Evolutionary conservation across 331 rosid species (phyloP), one percentile per base, ranked within the genome.

Genomic region (Malus hybrid): DNA sequence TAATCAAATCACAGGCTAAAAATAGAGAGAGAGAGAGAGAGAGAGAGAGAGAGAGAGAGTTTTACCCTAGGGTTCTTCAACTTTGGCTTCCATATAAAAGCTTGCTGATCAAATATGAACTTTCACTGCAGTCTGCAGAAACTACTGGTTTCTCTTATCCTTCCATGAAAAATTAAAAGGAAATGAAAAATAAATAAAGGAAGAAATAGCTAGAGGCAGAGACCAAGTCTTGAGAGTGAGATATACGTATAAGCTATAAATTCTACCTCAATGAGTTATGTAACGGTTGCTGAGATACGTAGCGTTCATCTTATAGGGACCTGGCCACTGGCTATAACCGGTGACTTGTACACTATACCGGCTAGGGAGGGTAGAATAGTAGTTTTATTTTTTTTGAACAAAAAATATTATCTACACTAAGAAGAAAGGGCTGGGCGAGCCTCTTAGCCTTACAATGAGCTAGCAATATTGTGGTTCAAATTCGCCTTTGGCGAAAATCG

Each of bases 221-320:
- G 19, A 63, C 26, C 76, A 11, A 5, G 30, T 0, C 5, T 50
- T 50, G 55, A 67, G 74, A 73, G 64, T 64, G 74, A 71, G 78
- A 65, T 50, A 53, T 60, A 78, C 77, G 82, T 68, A 68, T 72
- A 8, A 50, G 26, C 62, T 32, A 78, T 33, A 74, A 84, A 82
- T 22, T n/a, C 77, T 75, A 60, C 66, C 74, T 32, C 30, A 57
- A 60, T 57, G 69, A 77, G 68, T 36, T 36, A 36, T 36, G 42
- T 42, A 42, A 10, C 22, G 20, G 67, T 34, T 2, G 14, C 10
- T 52, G 58, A 28, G 58, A 28, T 75, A 30, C 28, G 26, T 15
- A 6, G 71, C 7, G 57, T 56, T 22, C 78, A 58, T 69, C 74
- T 46, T 70, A 81, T 73, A 55, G 58, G 11, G 72, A 78, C 76